These are phyloP conservation scores for Diaporthe longicolla DNA, from an alignment of 2,329 filamentous ascomycete species.

Conservation along the genomic window DNA sequence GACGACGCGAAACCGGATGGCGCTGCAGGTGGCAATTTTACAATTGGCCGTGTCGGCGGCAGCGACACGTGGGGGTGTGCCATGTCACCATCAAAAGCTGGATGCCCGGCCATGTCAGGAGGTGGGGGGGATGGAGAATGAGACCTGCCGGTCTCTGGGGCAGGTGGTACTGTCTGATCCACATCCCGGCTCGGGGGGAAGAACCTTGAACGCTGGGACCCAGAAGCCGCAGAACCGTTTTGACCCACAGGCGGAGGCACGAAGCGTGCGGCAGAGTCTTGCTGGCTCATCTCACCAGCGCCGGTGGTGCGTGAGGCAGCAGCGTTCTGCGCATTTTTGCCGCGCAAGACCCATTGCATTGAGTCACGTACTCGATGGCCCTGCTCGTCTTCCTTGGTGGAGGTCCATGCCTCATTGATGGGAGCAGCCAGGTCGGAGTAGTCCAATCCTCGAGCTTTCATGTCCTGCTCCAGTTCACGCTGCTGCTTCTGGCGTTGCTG, in stretches of 20 bases:
- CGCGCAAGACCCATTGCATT: slow-evolving; percentile 48
- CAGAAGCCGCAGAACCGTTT: slow-evolving; percentile 25
- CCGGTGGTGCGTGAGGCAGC: slow-evolving; percentile 29
- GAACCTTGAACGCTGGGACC: slow-evolving; percentile 64
- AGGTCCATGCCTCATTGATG: slow-evolving; percentile 70
- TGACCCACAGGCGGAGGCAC: slow-evolving; percentile 23
- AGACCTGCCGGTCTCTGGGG: slow-evolving; percentile 58
- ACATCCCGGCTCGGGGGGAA: slow-evolving; percentile 64
- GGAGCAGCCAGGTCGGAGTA: slow-evolving; percentile 61
- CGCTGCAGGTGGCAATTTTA: slow-evolving; percentile 80
- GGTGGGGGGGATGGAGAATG: slow-evolving; percentile 80
- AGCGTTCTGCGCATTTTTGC: slow-evolving; percentile 43
- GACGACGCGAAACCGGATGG: slow-evolving; percentile 54
- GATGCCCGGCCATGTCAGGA: slow-evolving; percentile 78
- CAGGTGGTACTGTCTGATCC: slow-evolving; percentile 35
- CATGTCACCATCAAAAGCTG: slow-evolving; percentile 78
- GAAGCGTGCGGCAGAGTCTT: slow-evolving; percentile 27
- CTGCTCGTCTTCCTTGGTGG: slow-evolving; percentile 54
- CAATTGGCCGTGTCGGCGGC: slow-evolving; percentile 79
- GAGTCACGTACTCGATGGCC: slow-evolving; percentile 52
- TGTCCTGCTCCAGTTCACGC: slow-evolving; percentile 59
- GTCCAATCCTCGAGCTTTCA: slow-evolving; percentile 60
- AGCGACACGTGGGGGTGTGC: slow-evolving; percentile 77
- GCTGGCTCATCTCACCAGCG: slow-evolving; percentile 11
- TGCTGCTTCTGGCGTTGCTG: slow-evolving; percentile 56